Evolutionary conservation across 768 basidiomycete species (phyloP).

Genomic region (Phanerochaete sordida): DNA sequence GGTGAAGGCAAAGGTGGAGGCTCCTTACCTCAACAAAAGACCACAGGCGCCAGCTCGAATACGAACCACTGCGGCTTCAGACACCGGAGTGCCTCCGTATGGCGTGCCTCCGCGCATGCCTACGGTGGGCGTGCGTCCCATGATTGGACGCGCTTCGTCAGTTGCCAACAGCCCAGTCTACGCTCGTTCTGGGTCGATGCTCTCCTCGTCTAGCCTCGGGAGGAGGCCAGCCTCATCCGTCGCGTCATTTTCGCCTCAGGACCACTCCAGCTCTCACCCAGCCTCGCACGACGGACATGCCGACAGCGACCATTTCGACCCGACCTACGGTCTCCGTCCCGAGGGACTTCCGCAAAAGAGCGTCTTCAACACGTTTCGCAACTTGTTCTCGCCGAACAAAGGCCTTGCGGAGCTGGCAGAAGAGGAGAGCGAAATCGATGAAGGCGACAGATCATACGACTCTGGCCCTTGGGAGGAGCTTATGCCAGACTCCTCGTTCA

Average conservation of each 20-base stretch:
- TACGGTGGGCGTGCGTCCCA: constrained; percentile 15
- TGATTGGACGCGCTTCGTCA: constrained; percentile 7
- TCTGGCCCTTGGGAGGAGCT: constrained; percentile 70
- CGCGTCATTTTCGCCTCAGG: constrained; percentile 1
- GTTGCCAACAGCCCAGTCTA: constrained; percentile 2
- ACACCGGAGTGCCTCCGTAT: constrained; percentile 12
- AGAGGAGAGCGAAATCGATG: constrained; percentile 44
- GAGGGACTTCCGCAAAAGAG: constrained; percentile 87
- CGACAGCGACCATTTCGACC: constrained; percentile 87
- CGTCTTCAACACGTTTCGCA: constrained; percentile 74
- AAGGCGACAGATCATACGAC: constrained; percentile 56
- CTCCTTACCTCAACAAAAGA: constrained; percentile 73
- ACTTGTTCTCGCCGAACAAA: constrained; percentile 62
- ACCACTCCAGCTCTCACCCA: constrained; percentile 22
- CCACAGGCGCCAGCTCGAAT: constrained; percentile 29
- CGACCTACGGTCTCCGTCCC: constrained; percentile 92
- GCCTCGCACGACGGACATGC: constrained; percentile 23
- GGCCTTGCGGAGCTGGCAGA: constrained; percentile 78
- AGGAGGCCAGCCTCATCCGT: constrained; percentile 17
- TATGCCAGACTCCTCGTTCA: constrained; percentile 33
- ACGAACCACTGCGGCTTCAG: constrained; percentile 18
- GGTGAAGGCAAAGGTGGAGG: constrained; percentile 91
- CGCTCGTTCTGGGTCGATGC: constrained; percentile 18
- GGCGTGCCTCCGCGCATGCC: constrained; percentile 16
- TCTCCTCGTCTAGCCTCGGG: constrained; percentile 20